Evolutionary conservation across 1,284 basidiomycete genomes (phyloP).

Genomic region (Moesziomyces parantarcticus): DNA sequence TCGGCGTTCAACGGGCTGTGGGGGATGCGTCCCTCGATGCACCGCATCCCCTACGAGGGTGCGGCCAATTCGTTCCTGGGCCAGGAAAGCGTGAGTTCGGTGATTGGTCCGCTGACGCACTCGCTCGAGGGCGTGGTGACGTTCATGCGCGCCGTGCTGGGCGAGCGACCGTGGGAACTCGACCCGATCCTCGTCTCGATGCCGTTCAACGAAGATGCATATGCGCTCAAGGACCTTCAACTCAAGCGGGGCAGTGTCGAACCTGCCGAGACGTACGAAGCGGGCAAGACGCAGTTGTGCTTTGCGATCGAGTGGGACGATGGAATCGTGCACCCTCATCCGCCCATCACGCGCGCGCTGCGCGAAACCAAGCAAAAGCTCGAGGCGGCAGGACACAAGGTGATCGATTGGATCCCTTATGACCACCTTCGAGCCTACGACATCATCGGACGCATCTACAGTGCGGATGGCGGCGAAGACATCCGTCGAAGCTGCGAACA

Average conservation of each 20-base stretch:
- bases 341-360: slow-evolving; percentile 68
- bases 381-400: slow-evolving; percentile 47
- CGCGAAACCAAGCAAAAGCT: slow-evolving; percentile 58
- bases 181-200: slow-evolving; percentile 69
- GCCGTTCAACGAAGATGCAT: slow-evolving; percentile 45
- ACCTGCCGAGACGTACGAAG: slow-evolving; percentile 1
- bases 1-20: slow-evolving; percentile 83
- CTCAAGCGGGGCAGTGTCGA: slow-evolving; percentile 21
- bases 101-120: slow-evolving; percentile 78
- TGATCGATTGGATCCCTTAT: slow-evolving; percentile 41
- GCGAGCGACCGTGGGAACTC: slow-evolving; percentile 74
- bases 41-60: slow-evolving; percentile 78
- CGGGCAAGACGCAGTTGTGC: slow-evolving; percentile 15
- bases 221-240: slow-evolving; percentile 28
- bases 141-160: slow-evolving; percentile 75
- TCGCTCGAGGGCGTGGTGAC: slow-evolving; percentile 74
- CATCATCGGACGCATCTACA: slow-evolving; percentile 54
- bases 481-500: slow-evolving; percentile 30
- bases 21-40: slow-evolving; percentile 80
- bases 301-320: slow-evolving; percentile 64
- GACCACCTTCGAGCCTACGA: slow-evolving; percentile 56
- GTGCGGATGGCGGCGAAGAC: slow-evolving; percentile 55
- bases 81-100: slow-evolving; percentile 77
- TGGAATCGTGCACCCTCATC: slow-evolving; percentile 66
- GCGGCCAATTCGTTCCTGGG: slow-evolving; percentile 69